Conservation (phyloP, 1,284 basidiomycete species). For the Tilletia walkeri region DNA sequence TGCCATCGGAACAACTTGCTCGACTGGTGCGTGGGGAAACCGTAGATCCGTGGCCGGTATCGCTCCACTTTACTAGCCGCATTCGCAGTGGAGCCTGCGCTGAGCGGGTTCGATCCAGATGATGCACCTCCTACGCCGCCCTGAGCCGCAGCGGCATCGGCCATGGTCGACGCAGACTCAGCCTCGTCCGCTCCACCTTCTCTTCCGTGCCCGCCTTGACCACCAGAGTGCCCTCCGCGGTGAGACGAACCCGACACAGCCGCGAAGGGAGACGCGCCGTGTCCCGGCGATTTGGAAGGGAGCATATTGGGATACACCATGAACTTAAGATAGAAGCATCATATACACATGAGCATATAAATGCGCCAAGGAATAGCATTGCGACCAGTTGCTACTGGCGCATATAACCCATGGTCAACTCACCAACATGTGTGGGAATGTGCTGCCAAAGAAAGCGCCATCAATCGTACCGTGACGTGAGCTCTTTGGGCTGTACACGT, state of each 20-base stretch:
- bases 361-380: slow-evolving; percentile 62
- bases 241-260: slow-evolving; percentile 29
- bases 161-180: background rate
- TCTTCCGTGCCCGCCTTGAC: slow-evolving; percentile 31
- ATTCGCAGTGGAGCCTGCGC: slow-evolving; percentile 17
- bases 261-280: slow-evolving; percentile 39
- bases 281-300: slow-evolving; percentile 57
- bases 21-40: slow-evolving; percentile 54
- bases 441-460: slow-evolving; percentile 54
- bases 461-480: slow-evolving; percentile 54
- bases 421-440: slow-evolving; percentile 55
- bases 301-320: slow-evolving; percentile 69
- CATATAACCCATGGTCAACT: slow-evolving; percentile 10
- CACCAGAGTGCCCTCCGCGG: slow-evolving; percentile 28
- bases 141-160: background rate
- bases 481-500: slow-evolving; percentile 54
- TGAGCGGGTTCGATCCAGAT: slow-evolving; percentile 19
- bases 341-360: slow-evolving; percentile 54
- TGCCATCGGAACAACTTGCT: slow-evolving; percentile 54
- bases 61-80: slow-evolving; percentile 45
- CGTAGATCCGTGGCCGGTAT: slow-evolving; percentile 53
- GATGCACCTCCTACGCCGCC: slow-evolving; percentile 17
- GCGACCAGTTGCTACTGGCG: background rate
- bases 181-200: background rate
- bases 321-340: slow-evolving; percentile 60